Conservation (phyloP, 495 filamentous ascomycete species). For the Lepraria neglecta region DNA sequence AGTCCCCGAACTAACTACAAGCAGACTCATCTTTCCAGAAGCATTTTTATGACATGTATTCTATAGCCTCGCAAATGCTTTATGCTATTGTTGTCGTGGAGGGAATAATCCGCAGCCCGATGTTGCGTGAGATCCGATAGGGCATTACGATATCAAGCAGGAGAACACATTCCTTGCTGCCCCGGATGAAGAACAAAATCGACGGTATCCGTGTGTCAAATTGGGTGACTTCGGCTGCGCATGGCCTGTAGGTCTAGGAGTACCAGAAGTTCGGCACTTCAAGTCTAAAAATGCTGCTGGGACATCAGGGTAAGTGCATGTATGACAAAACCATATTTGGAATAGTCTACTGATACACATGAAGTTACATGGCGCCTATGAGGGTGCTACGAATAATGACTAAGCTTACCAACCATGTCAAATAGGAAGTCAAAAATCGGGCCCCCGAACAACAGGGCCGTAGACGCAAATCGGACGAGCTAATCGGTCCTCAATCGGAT, state of each 20-base stretch:
- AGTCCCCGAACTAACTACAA: background rate
- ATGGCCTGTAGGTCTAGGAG: constrained; percentile 7
- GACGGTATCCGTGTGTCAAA: constrained; percentile 24
- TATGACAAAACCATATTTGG: background rate
- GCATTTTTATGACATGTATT: constrained; percentile 27
- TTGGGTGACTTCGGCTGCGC: constrained; percentile 26
- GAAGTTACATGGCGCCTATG: constrained; percentile 19
- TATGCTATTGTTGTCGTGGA: constrained; percentile 24
- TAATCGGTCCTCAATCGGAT: constrained; percentile 17
- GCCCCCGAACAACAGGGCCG: constrained; percentile 14
- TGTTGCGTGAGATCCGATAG: constrained; percentile 30
- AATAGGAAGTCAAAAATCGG: constrained; percentile 7
- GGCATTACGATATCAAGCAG: constrained; percentile 53
- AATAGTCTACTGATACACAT: background rate
- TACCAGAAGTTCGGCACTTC: constrained; percentile 17
- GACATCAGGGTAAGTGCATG: constrained; percentile 3
- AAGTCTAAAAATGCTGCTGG: constrained; percentile 4
- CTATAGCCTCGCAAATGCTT: constrained; percentile 21
- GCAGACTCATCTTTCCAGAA: constrained; percentile 25
- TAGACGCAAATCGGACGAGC: constrained; percentile 12
- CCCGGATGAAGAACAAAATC: constrained; percentile 10
- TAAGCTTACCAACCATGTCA: background rate
- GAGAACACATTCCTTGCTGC: constrained; percentile 43
- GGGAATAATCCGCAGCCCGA: background rate
- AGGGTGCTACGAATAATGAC: background rate